Base-by-base conservation (phyloP, 2,329 filamentous ascomycete species). In the Tolypocladium sp. region DNA sequence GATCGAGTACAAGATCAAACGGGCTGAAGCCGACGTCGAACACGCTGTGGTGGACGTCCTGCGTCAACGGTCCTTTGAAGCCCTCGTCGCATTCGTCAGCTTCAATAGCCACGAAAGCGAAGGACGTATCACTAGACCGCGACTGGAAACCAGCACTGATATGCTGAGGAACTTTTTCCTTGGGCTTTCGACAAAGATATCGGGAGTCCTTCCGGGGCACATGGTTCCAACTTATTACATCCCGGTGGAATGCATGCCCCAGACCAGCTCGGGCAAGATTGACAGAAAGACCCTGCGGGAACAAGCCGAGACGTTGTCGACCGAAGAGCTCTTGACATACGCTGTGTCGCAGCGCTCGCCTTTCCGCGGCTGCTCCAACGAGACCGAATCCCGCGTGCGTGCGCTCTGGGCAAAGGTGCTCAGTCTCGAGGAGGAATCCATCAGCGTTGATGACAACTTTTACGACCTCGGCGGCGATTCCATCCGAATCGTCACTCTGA, bases 191-290 rank as follows among this genome's bases (percentile, higher is more conserved):
- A 27, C 12, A 17, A 46, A 27, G 44, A 6, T 46, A 6, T 27
- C 44, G 3, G 12, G 20, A 4, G 33, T 38, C 6, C 59, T 63
- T 17, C 62, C 62, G 2, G 30, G 30, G 6, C 62, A 64, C 37
- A 64, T 64, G 58, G 57, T 64, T 7, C 62, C 62, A 1, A 56
- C 59, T 2, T 27, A 60, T 17, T 64, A 57, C 53, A 49, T 64
- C 8, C 54, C 56, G 20, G 57, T 53, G n/a, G 44, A 20, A 15
- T 51, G 44, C 46, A 64, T 64, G 58, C 62, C 62, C 17, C 27
- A 61, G 17, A 61, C 58, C 35, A 58, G 56, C 2, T 62, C 62
- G 8, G 55, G 44, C 25, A 49, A 49, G 44, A 49, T 49, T 30
- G 44, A 46, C 42, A 46, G 42, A 9, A 49, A 30, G 15, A 30